phyloP scores from a whole-genome alignment of 148 eudicot species.

The Salicornia ramosissima region DNA sequence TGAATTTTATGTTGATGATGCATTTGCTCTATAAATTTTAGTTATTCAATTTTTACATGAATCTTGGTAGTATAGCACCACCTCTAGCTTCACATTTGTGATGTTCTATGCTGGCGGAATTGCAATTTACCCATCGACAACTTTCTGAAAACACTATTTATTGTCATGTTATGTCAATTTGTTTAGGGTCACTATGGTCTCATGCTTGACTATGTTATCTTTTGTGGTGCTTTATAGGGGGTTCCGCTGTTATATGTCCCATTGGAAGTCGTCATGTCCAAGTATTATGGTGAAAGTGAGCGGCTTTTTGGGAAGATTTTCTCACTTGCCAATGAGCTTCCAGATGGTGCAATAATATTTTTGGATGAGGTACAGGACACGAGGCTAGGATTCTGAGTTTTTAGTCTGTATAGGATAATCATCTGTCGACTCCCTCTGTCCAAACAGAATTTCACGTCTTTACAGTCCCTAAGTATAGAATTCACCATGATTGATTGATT shows the following conservation, averaged over 20 bases:
- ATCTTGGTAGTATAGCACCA: neutral
- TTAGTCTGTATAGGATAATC: neutral
- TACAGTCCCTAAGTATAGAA: too few relatives aligned
- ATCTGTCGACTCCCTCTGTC: neutral
- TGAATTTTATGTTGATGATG: too few relatives aligned
- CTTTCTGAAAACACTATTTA: neutral
- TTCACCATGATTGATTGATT: too few relatives aligned
- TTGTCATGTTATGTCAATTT: neutral
- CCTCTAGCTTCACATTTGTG: too few relatives aligned
- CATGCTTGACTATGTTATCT: neutral
- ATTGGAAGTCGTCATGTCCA: constrained; percentile 82
- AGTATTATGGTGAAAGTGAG: constrained; percentile 96
- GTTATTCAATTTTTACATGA: too few relatives aligned
- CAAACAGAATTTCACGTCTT: too few relatives aligned
- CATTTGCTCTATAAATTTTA: too few relatives aligned
- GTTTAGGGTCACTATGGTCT: neutral
- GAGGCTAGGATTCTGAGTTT: neutral
- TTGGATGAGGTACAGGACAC: constrained; percentile 73
- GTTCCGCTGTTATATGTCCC: constrained; percentile 88
- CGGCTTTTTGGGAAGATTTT: constrained; percentile 86
- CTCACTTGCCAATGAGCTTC: constrained; percentile 87
- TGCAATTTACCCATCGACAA: neutral
- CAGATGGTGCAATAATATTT: constrained; percentile 82
- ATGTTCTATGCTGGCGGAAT: too few relatives aligned
- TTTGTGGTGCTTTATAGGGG: constrained; percentile 41